Percentiles rank a stretch among this genome's conserved stretches.
phyloP scores from a whole-genome alignment of 805 yeast species.

The Candida piceae region DNA sequence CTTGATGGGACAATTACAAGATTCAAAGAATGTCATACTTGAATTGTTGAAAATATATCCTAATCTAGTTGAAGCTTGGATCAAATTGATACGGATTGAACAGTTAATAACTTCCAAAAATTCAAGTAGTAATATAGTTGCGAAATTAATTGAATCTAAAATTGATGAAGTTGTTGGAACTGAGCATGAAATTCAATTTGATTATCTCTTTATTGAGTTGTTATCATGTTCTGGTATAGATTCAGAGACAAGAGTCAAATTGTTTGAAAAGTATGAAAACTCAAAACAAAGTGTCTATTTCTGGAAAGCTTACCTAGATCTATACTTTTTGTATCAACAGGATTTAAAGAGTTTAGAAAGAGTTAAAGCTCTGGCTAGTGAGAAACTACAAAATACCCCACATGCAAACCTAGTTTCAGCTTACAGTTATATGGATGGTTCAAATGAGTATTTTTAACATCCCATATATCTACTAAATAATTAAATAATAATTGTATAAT shows the following conservation, averaged over 20 bases:
- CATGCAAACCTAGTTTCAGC: neutral
- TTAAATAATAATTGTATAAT: neutral
- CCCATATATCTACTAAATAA: too few species aligned
- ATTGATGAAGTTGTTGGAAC: slow-evolving; percentile 20
- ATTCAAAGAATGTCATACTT: slow-evolving; percentile 33
- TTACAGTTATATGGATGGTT: slow-evolving; percentile 1
- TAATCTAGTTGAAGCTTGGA: slow-evolving; percentile 33
- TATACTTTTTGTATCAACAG: slow-evolving; percentile 13
- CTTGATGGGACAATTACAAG: slow-evolving; percentile 29
- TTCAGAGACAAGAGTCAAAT: slow-evolving; percentile 12
- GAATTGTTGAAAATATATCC: slow-evolving; percentile 26
- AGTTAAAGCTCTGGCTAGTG: slow-evolving; percentile 5
- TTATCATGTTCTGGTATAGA: slow-evolving; percentile 23
- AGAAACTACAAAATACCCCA: neutral
- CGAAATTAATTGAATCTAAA: slow-evolving; percentile 26
- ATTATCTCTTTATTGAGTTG: slow-evolving; percentile 33
- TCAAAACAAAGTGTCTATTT: slow-evolving; percentile 16
- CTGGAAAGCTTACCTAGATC: slow-evolving; percentile 23
- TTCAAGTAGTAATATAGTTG: slow-evolving; percentile 22
- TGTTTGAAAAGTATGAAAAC: slow-evolving; percentile 25
- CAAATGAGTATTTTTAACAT: slow-evolving; percentile 14
- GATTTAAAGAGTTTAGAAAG: slow-evolving; percentile 6
- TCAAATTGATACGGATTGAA: slow-evolving; percentile 41
- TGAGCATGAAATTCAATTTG: slow-evolving; percentile 27
- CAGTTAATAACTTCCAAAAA: slow-evolving; percentile 19